Evolutionary conservation across 192 early-diverging fungal species (phyloP).

Genomic region (Umbelopsis isabellina): DNA sequence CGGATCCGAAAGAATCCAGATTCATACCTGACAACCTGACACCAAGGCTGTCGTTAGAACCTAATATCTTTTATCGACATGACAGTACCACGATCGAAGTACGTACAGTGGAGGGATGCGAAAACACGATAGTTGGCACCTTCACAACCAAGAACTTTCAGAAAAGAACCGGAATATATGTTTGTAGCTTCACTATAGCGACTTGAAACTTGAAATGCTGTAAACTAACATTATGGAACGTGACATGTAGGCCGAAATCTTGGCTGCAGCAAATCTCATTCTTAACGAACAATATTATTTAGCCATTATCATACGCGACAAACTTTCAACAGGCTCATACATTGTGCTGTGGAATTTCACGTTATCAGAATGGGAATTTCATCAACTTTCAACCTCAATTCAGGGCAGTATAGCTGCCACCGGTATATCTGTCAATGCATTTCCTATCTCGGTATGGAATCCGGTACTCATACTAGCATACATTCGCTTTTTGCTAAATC

Average conservation of each 20-base stretch:
- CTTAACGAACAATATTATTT: slow-evolving; percentile 6
- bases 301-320: background rate
- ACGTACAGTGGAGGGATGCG: background rate
- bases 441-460: background rate
- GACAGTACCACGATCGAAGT: background rate
- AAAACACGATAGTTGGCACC: background rate
- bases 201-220: too few relatives aligned
- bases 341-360: background rate
- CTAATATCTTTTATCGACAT: slow-evolving; percentile 3
- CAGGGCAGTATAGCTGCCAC: background rate
- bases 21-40: background rate
- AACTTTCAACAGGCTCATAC: background rate
- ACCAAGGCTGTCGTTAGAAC: background rate
- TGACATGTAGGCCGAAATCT: background rate
- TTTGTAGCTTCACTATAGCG: background rate
- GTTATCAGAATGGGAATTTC: background rate
- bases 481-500: too few relatives aligned
- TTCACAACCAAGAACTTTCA: background rate
- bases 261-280: background rate
- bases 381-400: background rate
- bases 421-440: background rate
- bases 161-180: background rate
- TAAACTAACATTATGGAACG: too few relatives aligned
- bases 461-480: too few relatives aligned
- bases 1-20: background rate